Percentiles rank a stretch among this genome's conserved stretches.
These are phyloP conservation scores for Calocybe cyanea DNA, from an alignment of 768 basidiomycete species.

Conservation along the genomic window DNA sequence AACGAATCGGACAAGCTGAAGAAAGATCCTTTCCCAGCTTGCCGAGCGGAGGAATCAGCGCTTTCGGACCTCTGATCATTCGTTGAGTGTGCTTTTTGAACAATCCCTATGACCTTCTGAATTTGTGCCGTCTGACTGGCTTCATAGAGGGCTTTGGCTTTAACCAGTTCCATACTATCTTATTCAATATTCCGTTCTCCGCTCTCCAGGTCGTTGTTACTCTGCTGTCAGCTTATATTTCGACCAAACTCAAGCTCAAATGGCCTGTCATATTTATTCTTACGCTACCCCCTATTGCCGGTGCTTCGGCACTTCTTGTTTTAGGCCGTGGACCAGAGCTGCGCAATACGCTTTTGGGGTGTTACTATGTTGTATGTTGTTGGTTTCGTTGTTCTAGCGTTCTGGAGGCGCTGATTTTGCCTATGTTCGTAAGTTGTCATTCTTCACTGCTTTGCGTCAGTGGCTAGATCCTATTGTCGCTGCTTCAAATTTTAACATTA, in stretches of 20 bases:
- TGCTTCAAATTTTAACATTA: too few relatives aligned
- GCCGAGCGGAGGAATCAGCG: constrained; percentile 37
- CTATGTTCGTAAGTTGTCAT: constrained; percentile 22
- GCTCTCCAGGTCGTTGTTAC: constrained; percentile 37
- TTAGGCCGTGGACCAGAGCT: constrained; percentile 28
- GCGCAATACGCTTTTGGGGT: constrained; percentile 28
- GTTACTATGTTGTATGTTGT: constrained; percentile 34
- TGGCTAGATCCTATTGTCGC: background rate
- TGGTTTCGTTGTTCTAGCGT: background rate
- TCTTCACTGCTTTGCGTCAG: constrained; percentile 32
- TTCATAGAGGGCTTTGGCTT: constrained; percentile 39
- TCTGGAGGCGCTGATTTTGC: background rate
- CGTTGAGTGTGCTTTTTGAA: constrained; percentile 23
- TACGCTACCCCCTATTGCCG: constrained; percentile 36
- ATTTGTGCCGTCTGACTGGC: background rate
- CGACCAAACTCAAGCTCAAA: constrained; percentile 35
- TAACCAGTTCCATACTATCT: constrained; percentile 35
- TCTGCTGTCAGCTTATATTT: constrained; percentile 29
- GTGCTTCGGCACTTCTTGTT: constrained; percentile 28
- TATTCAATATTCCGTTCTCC: constrained; percentile 48
- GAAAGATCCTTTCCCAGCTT: constrained; percentile 19
- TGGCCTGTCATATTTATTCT: constrained; percentile 33
- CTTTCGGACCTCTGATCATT: constrained; percentile 43
- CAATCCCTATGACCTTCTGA: background rate
- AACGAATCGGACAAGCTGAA: too few relatives aligned